phyloP scores from a whole-genome alignment of 768 basidiomycete species.

The Suillus weaverae region DNA sequence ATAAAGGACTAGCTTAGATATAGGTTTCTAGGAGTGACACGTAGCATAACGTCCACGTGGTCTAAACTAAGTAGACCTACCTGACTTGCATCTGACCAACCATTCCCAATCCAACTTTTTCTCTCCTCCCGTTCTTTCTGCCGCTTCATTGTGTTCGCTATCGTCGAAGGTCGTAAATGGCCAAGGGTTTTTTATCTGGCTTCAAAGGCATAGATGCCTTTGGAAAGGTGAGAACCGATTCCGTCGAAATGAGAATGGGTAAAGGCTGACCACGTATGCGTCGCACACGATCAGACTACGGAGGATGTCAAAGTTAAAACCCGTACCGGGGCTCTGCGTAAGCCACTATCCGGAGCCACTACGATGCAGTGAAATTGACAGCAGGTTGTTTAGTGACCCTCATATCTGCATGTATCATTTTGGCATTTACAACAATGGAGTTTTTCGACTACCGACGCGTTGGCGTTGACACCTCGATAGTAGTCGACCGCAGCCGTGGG shows the following conservation, averaged over 20 bases:
- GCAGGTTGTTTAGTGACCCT: slow-evolving; percentile 69
- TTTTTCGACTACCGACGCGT: slow-evolving; percentile 93
- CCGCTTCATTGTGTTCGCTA: slow-evolving; percentile 14
- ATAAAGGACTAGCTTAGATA: not conserved
- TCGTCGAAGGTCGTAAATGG: slow-evolving; percentile 47
- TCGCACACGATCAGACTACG: slow-evolving; percentile 65
- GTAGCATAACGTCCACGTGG: slow-evolving; percentile 26
- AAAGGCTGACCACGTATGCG: slow-evolving; percentile 12
- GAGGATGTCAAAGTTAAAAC: slow-evolving; percentile 99
- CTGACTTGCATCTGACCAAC: not conserved
- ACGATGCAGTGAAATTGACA: slow-evolving; percentile 11
- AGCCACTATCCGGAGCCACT: slow-evolving; percentile 29
- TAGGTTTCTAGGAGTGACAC: slow-evolving; percentile 20
- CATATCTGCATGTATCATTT: slow-evolving; percentile 87
- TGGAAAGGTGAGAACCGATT: slow-evolving; percentile 74
- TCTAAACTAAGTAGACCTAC: not conserved
- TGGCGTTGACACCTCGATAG: slow-evolving; percentile 84
- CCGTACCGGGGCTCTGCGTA: slow-evolving; percentile 86
- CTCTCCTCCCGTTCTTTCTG: slow-evolving; percentile 12
- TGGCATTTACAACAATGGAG: slow-evolving; percentile 89
- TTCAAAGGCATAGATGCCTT: slow-evolving; percentile 97
- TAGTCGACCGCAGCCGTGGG: slow-evolving; percentile 93
- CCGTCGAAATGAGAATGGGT: slow-evolving; percentile 5
- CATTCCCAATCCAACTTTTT: slow-evolving; percentile 8
- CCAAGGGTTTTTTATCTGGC: slow-evolving; percentile 71